Base-by-base conservation (phyloP, 1,139 yeast species). In the Kurtzmaniella quercitrusa region DNA sequence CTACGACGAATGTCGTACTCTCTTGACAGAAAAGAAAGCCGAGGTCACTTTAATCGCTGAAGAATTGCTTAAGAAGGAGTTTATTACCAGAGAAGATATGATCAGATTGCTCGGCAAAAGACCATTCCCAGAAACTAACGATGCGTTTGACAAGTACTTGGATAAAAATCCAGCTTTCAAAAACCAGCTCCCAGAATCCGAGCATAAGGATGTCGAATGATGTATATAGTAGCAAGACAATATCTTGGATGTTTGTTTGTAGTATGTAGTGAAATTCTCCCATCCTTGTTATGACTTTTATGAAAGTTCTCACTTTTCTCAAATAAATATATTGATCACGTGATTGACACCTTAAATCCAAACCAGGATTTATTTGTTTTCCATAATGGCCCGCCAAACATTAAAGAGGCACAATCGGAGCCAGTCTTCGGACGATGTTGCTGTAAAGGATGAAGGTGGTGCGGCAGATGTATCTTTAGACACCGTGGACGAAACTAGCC, bases 41-140 rank as follows among this genome's bases (percentile, higher is more conserved):
- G 88, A 85, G 51, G 94, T 94, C 19, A 91, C 80, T 53, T 68
- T 78, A 47, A 95, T 94, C 42, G 99, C 98, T 0, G 81, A 88
- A 63, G 89, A 86, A 56, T 71, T 94, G 47, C 71, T 91, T 52
- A 69, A 72, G 47, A 91, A 89, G 61, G 98, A 91, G 60, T 93
- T 86, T 33, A 78, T 91, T 38, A 86, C 94, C 2, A 79, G 97
- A 61, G 93, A 86, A 51, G 98, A 91, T 61, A 88, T 91, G 93
- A 81, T 88, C 47, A 72, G 89, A 50, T 64, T 91, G 42, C 72
- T 91, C 42, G 98, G 98, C 1, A 84, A 86, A 54, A 77, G 98
- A 50, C 96, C 96, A 11, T 91, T 84, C 74, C 84, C 87, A 5
- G 96, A 89, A 59, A 80, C 80, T 52, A 89, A 89, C 55, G 96